These are phyloP conservation scores for Collybia sp. DNA, from an alignment of 768 basidiomycete species.

Conservation along the genomic window DNA sequence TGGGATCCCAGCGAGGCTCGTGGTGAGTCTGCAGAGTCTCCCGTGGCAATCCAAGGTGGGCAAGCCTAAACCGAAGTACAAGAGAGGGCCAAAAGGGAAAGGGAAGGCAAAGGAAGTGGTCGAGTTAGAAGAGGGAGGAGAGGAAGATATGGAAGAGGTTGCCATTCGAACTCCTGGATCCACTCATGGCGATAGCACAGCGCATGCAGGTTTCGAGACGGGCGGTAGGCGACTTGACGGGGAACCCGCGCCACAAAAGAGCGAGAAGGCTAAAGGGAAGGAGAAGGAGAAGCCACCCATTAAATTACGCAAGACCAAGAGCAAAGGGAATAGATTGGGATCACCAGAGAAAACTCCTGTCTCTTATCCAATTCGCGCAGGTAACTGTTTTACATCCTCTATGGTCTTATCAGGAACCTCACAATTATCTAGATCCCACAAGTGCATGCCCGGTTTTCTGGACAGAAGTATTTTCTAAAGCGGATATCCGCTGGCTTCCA, in stretches of 20 bases:
- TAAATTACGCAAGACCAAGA: conserved; percentile 52
- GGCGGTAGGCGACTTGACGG: conserved; percentile 38
- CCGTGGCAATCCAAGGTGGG: conserved; percentile 78
- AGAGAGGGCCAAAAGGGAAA: conserved; percentile 31
- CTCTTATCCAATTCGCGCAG: conserved; percentile 11
- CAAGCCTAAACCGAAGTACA: conserved; percentile 42
- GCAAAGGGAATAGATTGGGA: conserved; percentile 36
- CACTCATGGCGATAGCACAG: background rate
- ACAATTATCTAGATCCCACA: conserved; percentile 37
- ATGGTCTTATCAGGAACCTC: too few species aligned
- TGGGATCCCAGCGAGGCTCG: conserved; percentile 80
- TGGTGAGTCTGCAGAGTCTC: conserved; percentile 87
- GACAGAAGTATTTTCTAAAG: conserved; percentile 94
- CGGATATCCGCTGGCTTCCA: conserved; percentile 88
- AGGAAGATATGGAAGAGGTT: conserved; percentile 25
- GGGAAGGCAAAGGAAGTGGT: conserved; percentile 31
- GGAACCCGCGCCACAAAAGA: conserved; percentile 25
- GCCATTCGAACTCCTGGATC: conserved; percentile 5
- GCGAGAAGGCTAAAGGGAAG: conserved; percentile 53
- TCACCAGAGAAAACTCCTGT: conserved; percentile 11
- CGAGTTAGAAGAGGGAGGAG: conserved; percentile 19
- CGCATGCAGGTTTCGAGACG: conserved; percentile 17
- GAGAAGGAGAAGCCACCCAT: conserved; percentile 51
- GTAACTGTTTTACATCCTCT: conserved; percentile 11
- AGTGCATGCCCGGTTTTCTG: conserved; percentile 85